These are phyloP conservation scores for Metschnikowia henanensis DNA, from an alignment of 805 yeast species.

Conservation along the genomic window DNA sequence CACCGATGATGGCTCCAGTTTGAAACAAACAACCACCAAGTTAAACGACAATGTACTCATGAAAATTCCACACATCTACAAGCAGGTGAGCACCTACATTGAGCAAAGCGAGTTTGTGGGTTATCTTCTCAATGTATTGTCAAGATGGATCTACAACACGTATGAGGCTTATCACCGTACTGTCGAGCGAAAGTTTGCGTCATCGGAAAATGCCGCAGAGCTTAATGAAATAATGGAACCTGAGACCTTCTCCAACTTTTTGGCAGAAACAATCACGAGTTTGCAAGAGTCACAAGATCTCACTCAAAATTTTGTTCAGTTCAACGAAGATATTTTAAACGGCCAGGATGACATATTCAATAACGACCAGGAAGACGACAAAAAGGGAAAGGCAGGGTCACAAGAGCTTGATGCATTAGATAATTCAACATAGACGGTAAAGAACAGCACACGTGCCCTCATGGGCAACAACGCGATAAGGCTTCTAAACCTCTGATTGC, in stretches of 20 bases:
- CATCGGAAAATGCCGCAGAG: slow-evolving; percentile 23
- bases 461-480: no score
- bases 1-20: slow-evolving; percentile 17
- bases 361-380: neutral
- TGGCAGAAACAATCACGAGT: slow-evolving; percentile 36
- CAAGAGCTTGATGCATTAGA: neutral
- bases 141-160: slow-evolving; percentile 52
- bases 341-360: slow-evolving; percentile 17
- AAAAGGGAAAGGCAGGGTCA: no score
- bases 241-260: slow-evolving; percentile 56
- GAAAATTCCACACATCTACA: slow-evolving; percentile 57
- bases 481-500: no score
- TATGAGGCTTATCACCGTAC: slow-evolving; percentile 54
- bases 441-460: no score
- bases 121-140: slow-evolving; percentile 31
- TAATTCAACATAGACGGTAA: no score
- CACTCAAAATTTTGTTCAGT: slow-evolving; percentile 10
- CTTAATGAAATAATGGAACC: slow-evolving; percentile 58
- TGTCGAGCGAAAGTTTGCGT: slow-evolving; percentile 26
- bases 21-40: slow-evolving; percentile 29
- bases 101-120: slow-evolving; percentile 47
- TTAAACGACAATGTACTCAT: slow-evolving; percentile 51
- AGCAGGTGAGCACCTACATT: slow-evolving; percentile 54
- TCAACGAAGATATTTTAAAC: slow-evolving; percentile 29
- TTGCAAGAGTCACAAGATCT: slow-evolving; percentile 24